Evolutionary conservation across 352 stramenopile genomes (phyloP), one percentile per base, ranked within the genome.

Genomic region (Phytophthora hybrid): DNA sequence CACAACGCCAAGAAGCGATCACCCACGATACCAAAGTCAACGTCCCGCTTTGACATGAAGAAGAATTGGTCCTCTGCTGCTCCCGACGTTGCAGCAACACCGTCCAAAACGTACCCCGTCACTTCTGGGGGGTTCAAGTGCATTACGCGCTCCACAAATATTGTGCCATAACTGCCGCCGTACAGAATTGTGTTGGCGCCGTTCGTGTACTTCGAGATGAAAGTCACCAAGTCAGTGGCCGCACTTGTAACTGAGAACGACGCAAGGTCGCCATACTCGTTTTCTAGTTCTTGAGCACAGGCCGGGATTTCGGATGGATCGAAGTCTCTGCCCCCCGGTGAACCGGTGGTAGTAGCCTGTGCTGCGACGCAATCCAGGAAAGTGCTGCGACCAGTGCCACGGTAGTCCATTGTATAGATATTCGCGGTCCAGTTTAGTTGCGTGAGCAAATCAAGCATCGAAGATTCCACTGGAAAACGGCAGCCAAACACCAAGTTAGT

Each of bases 401-500:
- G 77, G 19, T 84, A 71, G 62, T 84, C 74, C 74, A 84, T 81
- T 19, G 74, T 80, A 63, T 84, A 84, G 11, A 84, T 54, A 31
- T 84, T 80, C 19, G 80, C 77, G 1, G 52, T 41, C 21, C 71
- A 64, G 3, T 63, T 29, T 8, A 79, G 26, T n/a, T 58, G 26
- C 7, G 55, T 31, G 41, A 76, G 60, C 6, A 81, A 11, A 2
- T 52, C 34, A 10, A 59, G 31, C 77, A 82, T 82, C 18, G 39
- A 57, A 13, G 54, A 64, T 31, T 84, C 77, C 77, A 81, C 74
- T 84, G 51, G 46, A n/a, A 23, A 21, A 51, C 4, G 5, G 3
- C 13, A 7, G 19, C 4, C 26, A 59, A 37, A 57, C 4, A 26
- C n/a, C 6, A 18, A 59, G 26, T 13, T 26, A 32, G 37, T n/a